Conservation (phyloP, 129 eudicot species). For the Chrysanthemum lavandulifolium region DNA sequence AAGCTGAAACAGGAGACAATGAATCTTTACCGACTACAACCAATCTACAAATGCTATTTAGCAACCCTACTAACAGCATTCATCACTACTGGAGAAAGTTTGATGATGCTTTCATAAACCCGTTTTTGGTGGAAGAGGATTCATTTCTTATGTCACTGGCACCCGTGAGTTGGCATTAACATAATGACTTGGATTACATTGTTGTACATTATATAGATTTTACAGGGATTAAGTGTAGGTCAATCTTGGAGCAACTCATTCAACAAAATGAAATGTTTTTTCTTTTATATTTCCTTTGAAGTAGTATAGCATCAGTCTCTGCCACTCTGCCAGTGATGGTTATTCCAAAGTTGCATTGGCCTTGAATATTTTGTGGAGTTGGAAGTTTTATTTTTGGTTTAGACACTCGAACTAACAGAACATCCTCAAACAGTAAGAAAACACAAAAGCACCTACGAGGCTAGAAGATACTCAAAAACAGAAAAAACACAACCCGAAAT, state of each 20-base stretch:
- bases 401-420: no score
- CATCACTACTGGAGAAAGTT: slow-evolving; percentile 74
- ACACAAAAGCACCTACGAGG: no score
- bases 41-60: slow-evolving; percentile 45
- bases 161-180: slow-evolving; percentile 26
- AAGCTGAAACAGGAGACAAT: slow-evolving; percentile 13
- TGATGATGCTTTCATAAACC: slow-evolving; percentile 70
- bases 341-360: no score
- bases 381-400: no score
- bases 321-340: no score
- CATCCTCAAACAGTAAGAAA: no score
- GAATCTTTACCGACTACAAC: slow-evolving; percentile 23
- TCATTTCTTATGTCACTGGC: slow-evolving; percentile 35
- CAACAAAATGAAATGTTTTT: neutral
- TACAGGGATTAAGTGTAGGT: neutral
- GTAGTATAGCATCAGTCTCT: no score
- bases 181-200: neutral
- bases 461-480: no score
- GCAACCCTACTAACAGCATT: slow-evolving; percentile 50
- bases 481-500: no score
- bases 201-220: neutral
- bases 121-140: slow-evolving; percentile 71
- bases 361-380: no score
- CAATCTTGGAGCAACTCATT: neutral
- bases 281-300: no score